These are phyloP conservation scores for Nakazawaea pomicola DNA, from an alignment of 805 yeast genomes.

Conservation along the genomic window DNA sequence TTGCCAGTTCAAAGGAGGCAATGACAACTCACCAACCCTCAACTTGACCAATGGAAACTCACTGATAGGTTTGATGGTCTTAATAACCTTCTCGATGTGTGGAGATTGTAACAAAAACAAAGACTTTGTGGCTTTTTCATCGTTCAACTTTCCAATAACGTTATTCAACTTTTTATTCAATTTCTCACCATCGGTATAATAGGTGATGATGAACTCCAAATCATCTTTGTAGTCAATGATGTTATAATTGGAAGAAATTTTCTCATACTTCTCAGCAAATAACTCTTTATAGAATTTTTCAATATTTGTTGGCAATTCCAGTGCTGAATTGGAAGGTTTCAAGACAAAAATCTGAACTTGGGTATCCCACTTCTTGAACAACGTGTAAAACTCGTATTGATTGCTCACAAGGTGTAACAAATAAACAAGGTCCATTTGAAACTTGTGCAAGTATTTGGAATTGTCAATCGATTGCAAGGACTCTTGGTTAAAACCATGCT, in stretches of 20 bases:
- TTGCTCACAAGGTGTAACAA: conserved; percentile 65
- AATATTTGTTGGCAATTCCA: conserved; percentile 52
- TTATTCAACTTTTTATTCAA: conserved; percentile 56
- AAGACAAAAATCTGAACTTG: conserved; percentile 48
- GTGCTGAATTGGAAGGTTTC: conserved; percentile 68
- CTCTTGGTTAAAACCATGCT: conserved; percentile 71
- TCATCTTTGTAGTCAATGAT: conserved; percentile 49
- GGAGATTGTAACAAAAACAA: conserved; percentile 76
- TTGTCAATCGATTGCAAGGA: conserved; percentile 44
- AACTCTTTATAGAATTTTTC: conserved; percentile 52
- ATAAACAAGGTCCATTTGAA: conserved; percentile 55
- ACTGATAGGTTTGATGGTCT: conserved; percentile 38
- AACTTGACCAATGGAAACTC: conserved; percentile 63
- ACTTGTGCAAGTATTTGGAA: conserved; percentile 48
- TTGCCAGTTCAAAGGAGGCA: conserved; percentile 85
- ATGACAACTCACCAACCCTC: conserved; percentile 49
- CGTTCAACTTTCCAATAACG: conserved; percentile 49
- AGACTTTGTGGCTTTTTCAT: conserved; percentile 61
- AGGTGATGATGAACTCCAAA: conserved; percentile 48
- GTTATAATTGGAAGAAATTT: conserved; percentile 34
- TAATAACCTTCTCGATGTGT: conserved; percentile 39
- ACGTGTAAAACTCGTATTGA: conserved; percentile 67
- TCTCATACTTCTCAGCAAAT: conserved; percentile 40
- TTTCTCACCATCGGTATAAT: conserved; percentile 49
- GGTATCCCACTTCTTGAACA: conserved; percentile 61